A percentile compares a stretch with the other conserved stretches of the same genome.
Conservation (phyloP, 2,329 filamentous ascomycete species). For the Diaporthe batatas region DNA sequence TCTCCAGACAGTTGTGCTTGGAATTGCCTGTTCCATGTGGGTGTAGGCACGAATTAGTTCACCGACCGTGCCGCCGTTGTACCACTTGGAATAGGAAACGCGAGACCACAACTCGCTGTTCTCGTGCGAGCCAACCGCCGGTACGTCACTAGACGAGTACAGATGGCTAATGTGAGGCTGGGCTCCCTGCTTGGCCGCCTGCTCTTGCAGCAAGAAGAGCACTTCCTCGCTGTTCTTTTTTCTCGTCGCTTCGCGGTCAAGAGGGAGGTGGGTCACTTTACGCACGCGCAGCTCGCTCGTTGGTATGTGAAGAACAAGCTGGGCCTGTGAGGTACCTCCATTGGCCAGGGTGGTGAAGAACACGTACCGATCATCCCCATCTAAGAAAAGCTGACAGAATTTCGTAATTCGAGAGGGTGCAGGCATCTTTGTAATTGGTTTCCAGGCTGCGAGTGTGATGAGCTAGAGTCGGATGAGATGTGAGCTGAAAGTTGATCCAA, state of each 20-base stretch:
- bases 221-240: neutral
- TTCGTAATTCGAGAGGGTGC: neutral
- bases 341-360: neutral
- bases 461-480: too few species aligned
- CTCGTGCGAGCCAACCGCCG: neutral
- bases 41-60: neutral
- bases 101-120: neutral
- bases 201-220: neutral
- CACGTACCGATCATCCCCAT: constrained; percentile 3
- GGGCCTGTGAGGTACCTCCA: neutral
- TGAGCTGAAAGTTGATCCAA: neutral
- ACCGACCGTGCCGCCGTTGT: neutral
- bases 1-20: neutral
- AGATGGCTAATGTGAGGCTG: constrained; percentile 7
- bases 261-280: constrained; percentile 3
- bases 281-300: neutral
- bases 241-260: neutral
- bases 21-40: neutral
- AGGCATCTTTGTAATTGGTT: neutral
- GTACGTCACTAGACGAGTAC: neutral
- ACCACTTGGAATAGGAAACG: neutral
- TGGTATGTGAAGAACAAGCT: neutral
- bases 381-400: neutral
- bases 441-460: neutral
- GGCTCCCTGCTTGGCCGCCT: neutral